These are phyloP conservation scores for Paratrypanosoma confusum DNA, from an alignment of 208 protist genomes.

Conservation along the genomic window DNA sequence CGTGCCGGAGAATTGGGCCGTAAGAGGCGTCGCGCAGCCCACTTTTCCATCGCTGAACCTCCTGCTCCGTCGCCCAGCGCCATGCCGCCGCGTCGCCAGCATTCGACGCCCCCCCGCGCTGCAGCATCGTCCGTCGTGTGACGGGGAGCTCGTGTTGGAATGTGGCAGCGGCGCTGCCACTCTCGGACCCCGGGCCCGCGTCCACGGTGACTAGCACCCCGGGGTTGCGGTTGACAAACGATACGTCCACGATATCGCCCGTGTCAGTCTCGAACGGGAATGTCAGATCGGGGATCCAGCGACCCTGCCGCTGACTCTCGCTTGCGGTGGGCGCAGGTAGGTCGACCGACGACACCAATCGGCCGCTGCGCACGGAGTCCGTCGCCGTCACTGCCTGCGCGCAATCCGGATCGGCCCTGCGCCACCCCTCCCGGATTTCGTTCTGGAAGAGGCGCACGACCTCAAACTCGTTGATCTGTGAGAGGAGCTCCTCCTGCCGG, in stretches of 20 bases:
- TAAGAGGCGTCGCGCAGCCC: not conserved
- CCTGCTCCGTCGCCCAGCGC: slow-evolving; percentile 26
- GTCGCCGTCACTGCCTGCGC: slow-evolving; percentile 1
- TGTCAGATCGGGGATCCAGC: slow-evolving; percentile 37
- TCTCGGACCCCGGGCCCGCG: not conserved
- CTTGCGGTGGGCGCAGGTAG: too few relatives aligned
- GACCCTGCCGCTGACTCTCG: too few relatives aligned
- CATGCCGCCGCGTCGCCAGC: slow-evolving; percentile 10
- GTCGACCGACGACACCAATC: too few relatives aligned
- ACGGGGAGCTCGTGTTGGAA: too few relatives aligned
- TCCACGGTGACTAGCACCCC: not conserved
- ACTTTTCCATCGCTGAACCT: too few relatives aligned
- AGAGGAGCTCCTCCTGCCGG: slow-evolving; percentile 25
- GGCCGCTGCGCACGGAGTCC: not conserved
- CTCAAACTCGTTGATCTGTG: slow-evolving; percentile 13
- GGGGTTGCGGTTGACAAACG: slow-evolving; percentile 17
- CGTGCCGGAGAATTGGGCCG: too few relatives aligned
- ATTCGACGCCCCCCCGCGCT: not conserved
- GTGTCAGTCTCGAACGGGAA: slow-evolving; percentile 46
- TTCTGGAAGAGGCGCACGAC: slow-evolving; percentile 41
- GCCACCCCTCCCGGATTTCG: slow-evolving; percentile 31
- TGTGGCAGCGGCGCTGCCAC: not conserved
- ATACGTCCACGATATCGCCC: slow-evolving; percentile 33
- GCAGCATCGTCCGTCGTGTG: not conserved
- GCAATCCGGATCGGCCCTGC: too few relatives aligned